Evolutionary conservation across 192 early-diverging fungal species (phyloP).

Genomic region (Coemansia sp.): DNA sequence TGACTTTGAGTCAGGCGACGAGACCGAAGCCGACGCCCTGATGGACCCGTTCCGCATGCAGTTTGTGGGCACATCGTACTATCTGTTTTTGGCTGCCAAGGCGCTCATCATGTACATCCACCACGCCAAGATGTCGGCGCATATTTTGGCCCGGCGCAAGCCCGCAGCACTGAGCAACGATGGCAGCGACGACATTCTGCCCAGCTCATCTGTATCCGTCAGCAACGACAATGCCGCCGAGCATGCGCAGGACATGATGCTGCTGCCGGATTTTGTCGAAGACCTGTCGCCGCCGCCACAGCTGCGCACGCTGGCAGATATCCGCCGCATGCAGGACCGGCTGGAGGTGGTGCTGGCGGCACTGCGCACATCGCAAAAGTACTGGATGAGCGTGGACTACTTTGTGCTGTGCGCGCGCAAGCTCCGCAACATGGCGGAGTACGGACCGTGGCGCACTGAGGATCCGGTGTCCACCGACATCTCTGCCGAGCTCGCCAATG

Average conservation of each 20-base stretch:
- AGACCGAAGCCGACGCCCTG: constrained; percentile 9
- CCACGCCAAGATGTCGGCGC: constrained; percentile 53
- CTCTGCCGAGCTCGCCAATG: constrained; percentile 30
- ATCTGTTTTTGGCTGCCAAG: constrained; percentile 51
- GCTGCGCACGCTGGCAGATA: constrained; percentile 43
- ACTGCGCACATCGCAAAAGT: constrained; percentile 43
- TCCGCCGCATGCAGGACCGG: constrained; percentile 53
- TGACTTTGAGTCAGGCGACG: constrained; percentile 30
- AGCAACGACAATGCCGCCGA: constrained; percentile 12
- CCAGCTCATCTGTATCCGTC: constrained; percentile 30
- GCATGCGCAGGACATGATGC: constrained; percentile 13
- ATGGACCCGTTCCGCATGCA: constrained; percentile 50
- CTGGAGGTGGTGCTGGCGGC: constrained; percentile 50
- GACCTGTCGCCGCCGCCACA: constrained; percentile 48
- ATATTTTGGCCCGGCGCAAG: constrained; percentile 46
- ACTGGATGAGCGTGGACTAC: constrained; percentile 54
- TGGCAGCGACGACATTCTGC: constrained; percentile 22
- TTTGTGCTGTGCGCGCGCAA: constrained; percentile 51
- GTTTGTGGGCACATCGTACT: constrained; percentile 44
- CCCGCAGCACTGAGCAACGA: not conserved
- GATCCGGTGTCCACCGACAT: constrained; percentile 45
- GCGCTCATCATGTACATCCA: constrained; percentile 55
- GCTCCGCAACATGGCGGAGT: constrained; percentile 43
- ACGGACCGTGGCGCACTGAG: constrained; percentile 42
- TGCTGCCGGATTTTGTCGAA: constrained; percentile 33